Conservation (phyloP, 495 filamentous ascomycete genomes). For the Penicillium parvum region DNA sequence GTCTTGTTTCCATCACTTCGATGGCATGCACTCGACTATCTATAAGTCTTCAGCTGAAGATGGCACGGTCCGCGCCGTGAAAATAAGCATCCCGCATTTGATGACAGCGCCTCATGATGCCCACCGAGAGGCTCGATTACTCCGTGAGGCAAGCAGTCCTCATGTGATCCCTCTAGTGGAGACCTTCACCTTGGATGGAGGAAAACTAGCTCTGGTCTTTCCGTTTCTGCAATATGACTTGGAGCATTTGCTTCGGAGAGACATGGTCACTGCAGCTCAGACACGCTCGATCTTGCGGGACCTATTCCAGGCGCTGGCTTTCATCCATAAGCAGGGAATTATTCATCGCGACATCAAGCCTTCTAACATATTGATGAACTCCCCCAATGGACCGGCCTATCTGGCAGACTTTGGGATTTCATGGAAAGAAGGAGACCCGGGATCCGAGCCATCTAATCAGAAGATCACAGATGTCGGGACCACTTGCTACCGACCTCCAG, state of each 20-base stretch:
- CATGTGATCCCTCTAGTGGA: slow-evolving; percentile 63
- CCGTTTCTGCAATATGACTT: slow-evolving; percentile 77
- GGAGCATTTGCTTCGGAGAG: slow-evolving; percentile 52
- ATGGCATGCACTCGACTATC: slow-evolving; percentile 78
- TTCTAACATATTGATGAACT: slow-evolving; percentile 74
- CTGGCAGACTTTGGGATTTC: slow-evolving; percentile 91
- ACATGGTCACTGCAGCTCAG: slow-evolving; percentile 39
- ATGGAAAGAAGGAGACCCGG: slow-evolving; percentile 61
- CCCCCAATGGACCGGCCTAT: slow-evolving; percentile 63
- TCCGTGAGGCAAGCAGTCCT: slow-evolving; percentile 46
- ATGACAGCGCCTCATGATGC: slow-evolving; percentile 78
- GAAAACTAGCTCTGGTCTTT: slow-evolving; percentile 71
- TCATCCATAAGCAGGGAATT: slow-evolving; percentile 68
- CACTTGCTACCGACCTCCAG: slow-evolving; percentile 83
- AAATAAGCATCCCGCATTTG: slow-evolving; percentile 72
- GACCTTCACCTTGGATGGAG: slow-evolving; percentile 67
- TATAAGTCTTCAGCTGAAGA: slow-evolving; percentile 53
- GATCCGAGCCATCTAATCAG: slow-evolving; percentile 56
- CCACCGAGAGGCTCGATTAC: slow-evolving; percentile 68
- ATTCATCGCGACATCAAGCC: slow-evolving; percentile 95
- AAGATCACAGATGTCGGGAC: slow-evolving; percentile 95
- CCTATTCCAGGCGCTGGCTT: slow-evolving; percentile 66
- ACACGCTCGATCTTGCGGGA: slow-evolving; percentile 52
- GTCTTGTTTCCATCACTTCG: slow-evolving; percentile 63
- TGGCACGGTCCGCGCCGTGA: slow-evolving; percentile 63